Percentiles rank a stretch among this genome's conserved stretches.
phyloP scores from a whole-genome alignment of 2,329 filamentous ascomycete species.

The Acrodontium crateriforme region DNA sequence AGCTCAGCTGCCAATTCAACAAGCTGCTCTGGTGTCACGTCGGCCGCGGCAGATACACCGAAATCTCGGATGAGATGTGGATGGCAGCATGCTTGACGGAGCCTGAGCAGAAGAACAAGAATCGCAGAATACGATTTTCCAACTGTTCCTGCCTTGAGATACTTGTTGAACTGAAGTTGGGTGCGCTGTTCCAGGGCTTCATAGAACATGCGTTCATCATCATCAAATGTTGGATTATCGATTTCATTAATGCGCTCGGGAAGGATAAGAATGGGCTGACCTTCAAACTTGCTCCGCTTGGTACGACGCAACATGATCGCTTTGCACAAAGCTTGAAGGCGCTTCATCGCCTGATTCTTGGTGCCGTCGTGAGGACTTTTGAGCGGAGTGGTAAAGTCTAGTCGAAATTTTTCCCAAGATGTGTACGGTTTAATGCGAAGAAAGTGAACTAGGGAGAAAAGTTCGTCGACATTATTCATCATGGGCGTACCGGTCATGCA shows the following conservation, averaged over 20 bases:
- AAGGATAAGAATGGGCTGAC: constrained; percentile 56
- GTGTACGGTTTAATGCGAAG: constrained; percentile 64
- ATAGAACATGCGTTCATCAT: constrained; percentile 54
- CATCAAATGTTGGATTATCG: constrained; percentile 50
- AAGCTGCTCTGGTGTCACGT: constrained; percentile 41
- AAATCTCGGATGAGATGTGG: constrained; percentile 58
- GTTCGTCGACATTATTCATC: constrained; percentile 73
- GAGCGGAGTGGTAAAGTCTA: constrained; percentile 41
- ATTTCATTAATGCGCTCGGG: constrained; percentile 51
- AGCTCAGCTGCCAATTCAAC: constrained; percentile 50
- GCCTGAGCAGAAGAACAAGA: constrained; percentile 61
- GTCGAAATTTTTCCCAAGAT: constrained; percentile 47
- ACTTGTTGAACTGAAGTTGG: constrained; percentile 61
- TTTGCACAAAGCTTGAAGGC: constrained; percentile 62
- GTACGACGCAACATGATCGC: constrained; percentile 71
- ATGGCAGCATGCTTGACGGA: constrained; percentile 73
- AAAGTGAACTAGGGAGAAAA: constrained; percentile 66
- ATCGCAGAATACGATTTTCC: constrained; percentile 66
- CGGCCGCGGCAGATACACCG: constrained; percentile 36
- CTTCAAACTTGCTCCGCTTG: constrained; percentile 67
- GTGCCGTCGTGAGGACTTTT: constrained; percentile 25
- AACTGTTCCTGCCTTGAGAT: constrained; percentile 53
- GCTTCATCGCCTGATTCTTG: constrained; percentile 44
- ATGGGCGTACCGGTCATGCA: constrained; percentile 73
- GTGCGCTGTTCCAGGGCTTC: constrained; percentile 51